Evolutionary conservation across 768 basidiomycete genomes (phyloP).

Genomic region (Amanita rimosa): DNA sequence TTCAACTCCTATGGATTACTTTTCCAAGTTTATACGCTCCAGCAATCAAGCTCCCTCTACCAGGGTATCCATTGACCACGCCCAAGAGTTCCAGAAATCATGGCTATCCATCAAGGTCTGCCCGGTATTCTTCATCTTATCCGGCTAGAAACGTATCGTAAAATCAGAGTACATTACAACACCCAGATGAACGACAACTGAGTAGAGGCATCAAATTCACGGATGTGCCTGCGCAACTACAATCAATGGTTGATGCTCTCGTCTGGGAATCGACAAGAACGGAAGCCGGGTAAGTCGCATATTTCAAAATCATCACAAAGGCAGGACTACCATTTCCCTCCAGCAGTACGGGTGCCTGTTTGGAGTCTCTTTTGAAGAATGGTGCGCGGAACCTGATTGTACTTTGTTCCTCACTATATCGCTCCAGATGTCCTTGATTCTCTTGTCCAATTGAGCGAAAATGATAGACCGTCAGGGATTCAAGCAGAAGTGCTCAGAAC

Average conservation of each 20-base stretch:
- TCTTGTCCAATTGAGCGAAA: conserved; percentile 77
- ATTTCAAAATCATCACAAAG: background rate
- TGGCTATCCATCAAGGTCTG: conserved; percentile 67
- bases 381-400: conserved; percentile 28
- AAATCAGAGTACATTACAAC: conserved; percentile 62
- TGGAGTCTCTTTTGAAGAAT: conserved; percentile 88
- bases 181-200: conserved; percentile 86
- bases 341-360: conserved; percentile 79
- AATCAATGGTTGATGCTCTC: conserved; percentile 75
- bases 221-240: conserved; percentile 64
- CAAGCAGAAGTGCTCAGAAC: conserved; percentile 82
- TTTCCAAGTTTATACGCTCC: conserved; percentile 65
- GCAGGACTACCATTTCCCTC: background rate
- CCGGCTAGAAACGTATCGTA: background rate
- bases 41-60: conserved; percentile 25
- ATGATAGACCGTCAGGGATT: conserved; percentile 81
- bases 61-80: conserved; percentile 52
- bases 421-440: conserved; percentile 66
- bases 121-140: background rate
- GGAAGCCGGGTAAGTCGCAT: conserved; percentile 71
- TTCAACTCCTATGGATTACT: conserved; percentile 63
- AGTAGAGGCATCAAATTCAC: conserved; percentile 73
- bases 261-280: conserved; percentile 76
- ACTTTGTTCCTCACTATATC: background rate
- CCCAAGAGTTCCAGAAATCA: conserved; percentile 63